These are phyloP conservation scores for Xerocomus potaroensis DNA, from an alignment of 768 basidiomycete genomes.

Conservation along the genomic window DNA sequence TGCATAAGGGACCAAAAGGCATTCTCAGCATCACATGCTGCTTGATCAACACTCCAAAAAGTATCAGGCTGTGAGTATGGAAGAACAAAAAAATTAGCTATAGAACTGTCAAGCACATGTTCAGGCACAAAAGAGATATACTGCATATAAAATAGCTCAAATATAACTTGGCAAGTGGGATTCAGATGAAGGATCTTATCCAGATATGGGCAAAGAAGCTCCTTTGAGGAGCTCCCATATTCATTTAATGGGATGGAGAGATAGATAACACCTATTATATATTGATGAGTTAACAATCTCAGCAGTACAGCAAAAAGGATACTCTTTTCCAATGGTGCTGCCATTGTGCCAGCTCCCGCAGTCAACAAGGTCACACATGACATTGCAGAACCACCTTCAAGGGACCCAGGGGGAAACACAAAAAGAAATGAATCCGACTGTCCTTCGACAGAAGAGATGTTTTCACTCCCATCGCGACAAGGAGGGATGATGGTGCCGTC, in stretches of 20 bases:
- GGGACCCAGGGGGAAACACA: constrained; percentile 68
- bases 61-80: constrained; percentile 34
- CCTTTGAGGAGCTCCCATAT: constrained; percentile 31
- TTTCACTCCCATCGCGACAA: constrained; percentile 26
- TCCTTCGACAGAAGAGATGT: constrained; percentile 12
- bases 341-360: constrained; percentile 69
- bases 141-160: constrained; percentile 56
- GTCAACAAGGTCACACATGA: constrained; percentile 58
- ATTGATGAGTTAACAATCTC: constrained; percentile 1
- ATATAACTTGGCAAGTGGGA: constrained; percentile 31
- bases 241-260: constrained; percentile 46
- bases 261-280: constrained; percentile 52
- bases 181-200: constrained; percentile 35
- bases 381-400: constrained; percentile 43
- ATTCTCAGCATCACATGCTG: constrained; percentile 53
- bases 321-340: constrained; percentile 70
- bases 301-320: not conserved
- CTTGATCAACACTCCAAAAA: constrained; percentile 53
- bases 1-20: constrained; percentile 44
- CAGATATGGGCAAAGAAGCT: constrained; percentile 52
- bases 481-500: constrained; percentile 29
- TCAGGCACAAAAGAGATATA: constrained; percentile 18
- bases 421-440: constrained; percentile 59
- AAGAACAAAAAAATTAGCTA: constrained; percentile 12
- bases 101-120: not conserved